A percentile compares a stretch with the other conserved stretches of the same genome.
phyloP scores from a whole-genome alignment of 371 early-diverging fungal genomes.

The Syncephalastrum monosporum region DNA sequence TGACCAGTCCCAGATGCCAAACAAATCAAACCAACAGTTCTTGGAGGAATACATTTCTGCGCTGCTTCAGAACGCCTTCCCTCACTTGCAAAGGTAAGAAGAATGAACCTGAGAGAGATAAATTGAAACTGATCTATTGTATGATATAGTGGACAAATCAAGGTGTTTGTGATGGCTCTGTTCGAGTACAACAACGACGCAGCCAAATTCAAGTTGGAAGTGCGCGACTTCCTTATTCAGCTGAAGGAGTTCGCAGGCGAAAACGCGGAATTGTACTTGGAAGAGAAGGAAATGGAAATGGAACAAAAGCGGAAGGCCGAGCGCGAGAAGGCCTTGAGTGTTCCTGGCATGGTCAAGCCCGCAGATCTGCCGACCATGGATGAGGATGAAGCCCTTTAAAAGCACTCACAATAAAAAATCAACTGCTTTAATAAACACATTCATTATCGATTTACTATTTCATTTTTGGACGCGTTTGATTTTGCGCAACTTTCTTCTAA shows the following conservation, averaged over 20 bases:
- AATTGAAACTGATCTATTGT: neutral
- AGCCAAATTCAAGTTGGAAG: slow-evolving; percentile 83
- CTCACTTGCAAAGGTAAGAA: slow-evolving; percentile 79
- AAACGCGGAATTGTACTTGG: slow-evolving; percentile 85
- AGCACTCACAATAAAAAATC: neutral
- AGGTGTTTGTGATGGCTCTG: slow-evolving; percentile 85
- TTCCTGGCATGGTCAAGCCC: slow-evolving; percentile 98
- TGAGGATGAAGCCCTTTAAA: slow-evolving; percentile 57
- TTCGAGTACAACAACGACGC: slow-evolving; percentile 77
- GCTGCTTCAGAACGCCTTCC: slow-evolving; percentile 86
- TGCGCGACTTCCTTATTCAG: slow-evolving; percentile 97
- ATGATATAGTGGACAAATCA: slow-evolving; percentile 73
- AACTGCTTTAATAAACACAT: slow-evolving; percentile 3
- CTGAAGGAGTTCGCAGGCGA: slow-evolving; percentile 95
- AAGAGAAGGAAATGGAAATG: slow-evolving; percentile 91
- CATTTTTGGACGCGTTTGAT: too few relatives aligned
- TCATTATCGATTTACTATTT: neutral
- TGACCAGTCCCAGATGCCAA: slow-evolving; percentile 70
- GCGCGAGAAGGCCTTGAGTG: slow-evolving; percentile 77
- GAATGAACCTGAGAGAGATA: neutral
- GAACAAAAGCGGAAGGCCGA: slow-evolving; percentile 78
- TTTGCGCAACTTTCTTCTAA: too few relatives aligned
- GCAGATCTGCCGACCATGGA: slow-evolving; percentile 77
- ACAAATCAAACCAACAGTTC: slow-evolving; percentile 75
- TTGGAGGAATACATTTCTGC: slow-evolving; percentile 80